phyloP scores from a whole-genome alignment of 495 filamentous ascomycete genomes.

The Sordaria brevicollis region DNA sequence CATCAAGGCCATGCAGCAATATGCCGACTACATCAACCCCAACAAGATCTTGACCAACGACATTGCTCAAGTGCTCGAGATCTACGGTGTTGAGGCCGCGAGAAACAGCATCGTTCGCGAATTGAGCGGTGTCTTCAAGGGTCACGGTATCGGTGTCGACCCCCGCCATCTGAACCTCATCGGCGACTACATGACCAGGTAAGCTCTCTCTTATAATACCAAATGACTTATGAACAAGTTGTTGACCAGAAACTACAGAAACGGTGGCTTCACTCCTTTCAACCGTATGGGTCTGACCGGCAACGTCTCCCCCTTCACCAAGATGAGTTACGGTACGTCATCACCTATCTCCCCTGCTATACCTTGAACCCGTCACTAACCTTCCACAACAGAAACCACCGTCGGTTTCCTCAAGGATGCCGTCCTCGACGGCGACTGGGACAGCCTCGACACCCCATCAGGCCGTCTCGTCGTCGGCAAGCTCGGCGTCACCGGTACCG shows the following conservation, averaged over 20 bases:
- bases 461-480: constrained; percentile 81
- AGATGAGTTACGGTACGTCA: constrained; percentile 77
- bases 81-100: constrained; percentile 91
- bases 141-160: constrained; percentile 91
- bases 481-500: constrained; percentile 74
- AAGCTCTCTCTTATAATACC: not conserved
- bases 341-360: not conserved
- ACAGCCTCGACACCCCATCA: constrained; percentile 77
- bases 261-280: constrained; percentile 79
- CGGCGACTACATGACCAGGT: constrained; percentile 83
- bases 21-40: constrained; percentile 75
- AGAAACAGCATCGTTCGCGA: constrained; percentile 79
- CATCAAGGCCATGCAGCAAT: constrained; percentile 79
- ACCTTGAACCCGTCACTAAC: not conserved
- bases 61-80: constrained; percentile 67
- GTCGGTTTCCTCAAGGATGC: constrained; percentile 86
- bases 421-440: constrained; percentile 78
- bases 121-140: constrained; percentile 75
- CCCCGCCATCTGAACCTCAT: constrained; percentile 90
- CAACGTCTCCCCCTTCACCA: constrained; percentile 80
- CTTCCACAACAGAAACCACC: constrained; percentile 54
- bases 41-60: constrained; percentile 87
- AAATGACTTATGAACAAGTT: not conserved
- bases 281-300: constrained; percentile 78
- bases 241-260: constrained; percentile 25